Evolutionary conservation across 768 basidiomycete genomes (phyloP).

Genomic region (Tubosaeta sp.): DNA sequence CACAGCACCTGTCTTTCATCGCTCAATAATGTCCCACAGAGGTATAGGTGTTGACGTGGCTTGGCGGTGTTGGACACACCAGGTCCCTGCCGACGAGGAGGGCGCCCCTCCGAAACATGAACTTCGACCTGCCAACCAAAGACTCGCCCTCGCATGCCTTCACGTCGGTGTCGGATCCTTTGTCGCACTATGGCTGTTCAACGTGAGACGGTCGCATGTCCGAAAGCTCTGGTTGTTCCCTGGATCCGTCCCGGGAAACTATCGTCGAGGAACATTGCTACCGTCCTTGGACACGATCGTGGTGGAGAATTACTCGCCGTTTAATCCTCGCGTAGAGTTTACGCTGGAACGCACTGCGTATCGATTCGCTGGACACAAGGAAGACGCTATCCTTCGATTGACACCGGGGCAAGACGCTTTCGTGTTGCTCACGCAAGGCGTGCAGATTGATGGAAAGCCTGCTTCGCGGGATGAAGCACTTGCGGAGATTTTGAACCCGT

Average conservation of each 20-base stretch:
- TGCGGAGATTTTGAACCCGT: constrained; percentile 18
- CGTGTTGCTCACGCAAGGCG: constrained; percentile 21
- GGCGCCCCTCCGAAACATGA: constrained; percentile 14
- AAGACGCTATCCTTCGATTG: constrained; percentile 19
- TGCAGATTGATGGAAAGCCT: constrained; percentile 21
- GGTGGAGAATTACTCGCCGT: constrained; percentile 19
- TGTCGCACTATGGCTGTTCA: constrained; percentile 26
- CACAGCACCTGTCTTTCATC: not conserved
- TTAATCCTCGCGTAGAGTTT: constrained; percentile 19
- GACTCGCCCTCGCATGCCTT: constrained; percentile 24
- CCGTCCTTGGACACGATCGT: constrained; percentile 26
- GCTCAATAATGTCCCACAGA: constrained; percentile 5
- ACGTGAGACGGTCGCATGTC: constrained; percentile 25
- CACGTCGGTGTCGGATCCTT: constrained; percentile 28
- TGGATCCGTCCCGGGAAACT: constrained; percentile 18
- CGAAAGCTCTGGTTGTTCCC: constrained; percentile 32
- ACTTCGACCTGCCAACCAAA: constrained; percentile 29
- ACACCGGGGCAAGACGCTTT: constrained; percentile 18
- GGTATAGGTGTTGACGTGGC: constrained; percentile 25
- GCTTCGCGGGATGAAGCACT: constrained; percentile 19
- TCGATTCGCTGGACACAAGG: constrained; percentile 16
- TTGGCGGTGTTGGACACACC: constrained; percentile 27
- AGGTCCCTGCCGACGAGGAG: constrained; percentile 12
- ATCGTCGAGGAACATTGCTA: constrained; percentile 13
- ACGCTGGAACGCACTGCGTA: constrained; percentile 25